phyloP scores from a whole-genome alignment of 2,329 filamentous ascomycete species.

The Neonectria faginata region DNA sequence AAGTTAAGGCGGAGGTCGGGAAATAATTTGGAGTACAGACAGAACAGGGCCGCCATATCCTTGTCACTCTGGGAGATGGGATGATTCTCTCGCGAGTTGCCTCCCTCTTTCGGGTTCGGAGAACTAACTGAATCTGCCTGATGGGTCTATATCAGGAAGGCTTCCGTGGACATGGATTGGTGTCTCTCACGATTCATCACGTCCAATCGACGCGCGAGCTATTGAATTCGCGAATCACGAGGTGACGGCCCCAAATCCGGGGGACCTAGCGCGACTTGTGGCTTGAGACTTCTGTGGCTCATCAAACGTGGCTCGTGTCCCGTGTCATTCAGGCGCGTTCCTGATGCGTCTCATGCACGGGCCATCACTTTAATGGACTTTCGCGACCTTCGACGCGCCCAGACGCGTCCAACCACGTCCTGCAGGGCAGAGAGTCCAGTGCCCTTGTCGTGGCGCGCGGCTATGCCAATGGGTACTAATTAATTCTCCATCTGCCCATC shows the following conservation, averaged over 20 bases:
- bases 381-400: conserved; percentile 47
- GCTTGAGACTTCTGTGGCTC: background rate
- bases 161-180: conserved; percentile 3
- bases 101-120: conserved; percentile 32
- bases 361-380: conserved; percentile 47
- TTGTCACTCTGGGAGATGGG: background rate
- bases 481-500: conserved; percentile 25
- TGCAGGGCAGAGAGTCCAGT: conserved; percentile 11
- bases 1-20: conserved; percentile 7
- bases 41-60: background rate
- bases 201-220: conserved; percentile 33
- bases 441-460: conserved; percentile 40
- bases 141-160: background rate
- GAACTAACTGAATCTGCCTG: background rate
- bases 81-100: conserved; percentile 23
- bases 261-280: conserved; percentile 5
- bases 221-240: conserved; percentile 9
- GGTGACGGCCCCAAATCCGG: conserved; percentile 8
- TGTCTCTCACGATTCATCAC: conserved; percentile 9
- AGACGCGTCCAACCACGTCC: conserved; percentile 47
- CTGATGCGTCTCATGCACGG: conserved; percentile 41
- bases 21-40: background rate
- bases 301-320: conserved; percentile 25
- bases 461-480: conserved; percentile 37
- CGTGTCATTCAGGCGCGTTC: conserved; percentile 24